Conservation (phyloP, 2,329 filamentous ascomycete genomes). For the Epichloe aotearoae region DNA sequence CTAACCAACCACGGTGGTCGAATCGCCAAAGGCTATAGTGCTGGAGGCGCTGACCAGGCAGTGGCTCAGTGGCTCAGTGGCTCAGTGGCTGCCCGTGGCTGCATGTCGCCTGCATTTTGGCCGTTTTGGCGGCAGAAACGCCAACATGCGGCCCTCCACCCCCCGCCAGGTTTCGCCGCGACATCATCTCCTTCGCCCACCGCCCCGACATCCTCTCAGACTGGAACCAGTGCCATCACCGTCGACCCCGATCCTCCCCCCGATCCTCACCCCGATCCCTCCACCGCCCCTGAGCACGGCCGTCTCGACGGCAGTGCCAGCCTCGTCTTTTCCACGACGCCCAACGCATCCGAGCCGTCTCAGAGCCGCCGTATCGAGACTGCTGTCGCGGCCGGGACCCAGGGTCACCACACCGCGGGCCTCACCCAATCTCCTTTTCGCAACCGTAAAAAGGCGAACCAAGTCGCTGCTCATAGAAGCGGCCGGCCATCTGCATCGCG, state of each 20-base stretch:
- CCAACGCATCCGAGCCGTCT: conserved; percentile 23
- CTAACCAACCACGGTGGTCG: background rate
- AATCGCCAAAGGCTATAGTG: background rate
- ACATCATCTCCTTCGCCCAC: no score
- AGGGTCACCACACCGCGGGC: background rate
- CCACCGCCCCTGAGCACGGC: conserved; percentile 23
- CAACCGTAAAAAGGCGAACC: conserved; percentile 22
- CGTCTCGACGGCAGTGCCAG: conserved; percentile 32
- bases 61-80: no score
- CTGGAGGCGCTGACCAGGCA: background rate
- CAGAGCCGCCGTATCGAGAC: conserved; percentile 10
- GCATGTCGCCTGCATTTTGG: background rate
- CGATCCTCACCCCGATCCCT: background rate
- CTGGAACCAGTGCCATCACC: no score
- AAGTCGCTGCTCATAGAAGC: conserved; percentile 15
- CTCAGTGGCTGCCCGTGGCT: background rate
- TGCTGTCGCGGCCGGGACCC: no score
- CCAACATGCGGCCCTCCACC: no score
- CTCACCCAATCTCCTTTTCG: conserved; percentile 26
- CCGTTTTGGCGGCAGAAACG: no score
- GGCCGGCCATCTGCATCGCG: conserved; percentile 33
- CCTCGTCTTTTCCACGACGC: conserved; percentile 34
- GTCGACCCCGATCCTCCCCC: background rate
- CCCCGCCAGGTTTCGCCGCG: no score
- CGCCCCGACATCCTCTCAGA: no score